Evolutionary conservation across 768 basidiomycete genomes (phyloP), one percentile per base, ranked within the genome.

Genomic region (Kondoa malvinella): DNA sequence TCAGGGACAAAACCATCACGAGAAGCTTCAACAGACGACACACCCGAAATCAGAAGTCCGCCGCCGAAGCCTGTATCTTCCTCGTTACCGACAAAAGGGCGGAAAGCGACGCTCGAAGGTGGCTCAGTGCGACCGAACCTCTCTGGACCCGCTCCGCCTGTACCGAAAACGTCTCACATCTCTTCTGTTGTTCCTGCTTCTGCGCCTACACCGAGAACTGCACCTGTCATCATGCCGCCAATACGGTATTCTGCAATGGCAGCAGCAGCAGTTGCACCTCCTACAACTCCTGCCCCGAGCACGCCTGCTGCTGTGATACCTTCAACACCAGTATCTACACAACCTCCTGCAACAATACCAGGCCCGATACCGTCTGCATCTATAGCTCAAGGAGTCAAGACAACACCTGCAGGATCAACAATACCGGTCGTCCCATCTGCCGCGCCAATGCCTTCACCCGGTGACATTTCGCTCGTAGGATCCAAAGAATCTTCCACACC

Each of bases 181-280:
- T 66, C 69, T 27, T 65, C 67, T n/a, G 80, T 82, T 66, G 67
- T 73, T 40, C 70, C 76, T 1, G 70, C 74, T 12, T 64, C 82
- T 81, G 68, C 83, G 81, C 66, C 82, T 75, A 33, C 76, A 82
- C 71, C 69, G 1, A 30, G 59, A 50, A 56, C 58, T 56, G 50
- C 63, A 2, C 69, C 70, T 1, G 70, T 68, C 1, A 67, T 76
- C 26, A 77, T 89, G 67, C 87, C 89, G 57, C 87, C 90, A 15
- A 88, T 92, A 75, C 82, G 87, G 63, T 95, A 95, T 76, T 87
- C 94, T 33, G 84, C 89, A n/a, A 91, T 90, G 0, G 92, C 91
- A 1, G 92, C 90, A 0, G 83, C 82, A 3, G 82, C 83, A 3
- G 81, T 82, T 26, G 75, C 78, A 8, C 73, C 79, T 32, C 66